Base-by-base conservation (phyloP, 2,329 filamentous ascomycete genomes). In the Chaetothyriales sp. region DNA sequence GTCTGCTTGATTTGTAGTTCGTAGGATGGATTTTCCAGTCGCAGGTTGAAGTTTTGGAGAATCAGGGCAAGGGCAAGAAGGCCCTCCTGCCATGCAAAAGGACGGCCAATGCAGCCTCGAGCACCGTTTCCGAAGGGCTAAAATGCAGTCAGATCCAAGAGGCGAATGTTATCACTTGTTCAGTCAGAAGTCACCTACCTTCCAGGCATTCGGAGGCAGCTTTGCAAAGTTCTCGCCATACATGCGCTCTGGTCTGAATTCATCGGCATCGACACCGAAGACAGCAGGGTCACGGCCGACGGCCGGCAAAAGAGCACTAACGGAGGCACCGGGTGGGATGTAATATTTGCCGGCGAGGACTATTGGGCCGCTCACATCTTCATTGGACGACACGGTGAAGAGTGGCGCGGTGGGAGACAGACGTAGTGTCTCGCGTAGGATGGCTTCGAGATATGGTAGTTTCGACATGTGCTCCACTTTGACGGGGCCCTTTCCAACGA, bases 61-160 rank as follows among this genome's bases (percentile, higher is more conserved):
- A 86, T 63, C 59, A 84, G 73, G 0, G 80, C 78, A 58, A 81
- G 70, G 7, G 76, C 74, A 0, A 86, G 67, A 4, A 83, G 63
- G 1, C 77, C 73, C 66, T 89, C 85, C 62, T 89, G 85, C 81
- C 81, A 85, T 1, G 85, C 83, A 63, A 89, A 89, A 0, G 78
- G 74, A 1, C 83, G 71, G 3, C 85, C 85, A 54, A 89, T 88
- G 59, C 85, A 89, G 1, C 72, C 81, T 50, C 85, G 71, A 56
- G 76, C 72, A 1, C 85, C 85, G 53, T 85, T 84, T 1, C 85
- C 86, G 59, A 89, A 89, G 2, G 85, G 83, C 67, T 67, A 62
- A 43, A 56, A 60, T 46, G 13, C 58, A 51, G 29, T 19, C 63
- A 61, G 7, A 58, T 58, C 1, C 65, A 65, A 22, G 67, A 51